Evolutionary conservation across 2,329 filamentous ascomycete species (phyloP).

Genomic region (Trichoderma sp.): DNA sequence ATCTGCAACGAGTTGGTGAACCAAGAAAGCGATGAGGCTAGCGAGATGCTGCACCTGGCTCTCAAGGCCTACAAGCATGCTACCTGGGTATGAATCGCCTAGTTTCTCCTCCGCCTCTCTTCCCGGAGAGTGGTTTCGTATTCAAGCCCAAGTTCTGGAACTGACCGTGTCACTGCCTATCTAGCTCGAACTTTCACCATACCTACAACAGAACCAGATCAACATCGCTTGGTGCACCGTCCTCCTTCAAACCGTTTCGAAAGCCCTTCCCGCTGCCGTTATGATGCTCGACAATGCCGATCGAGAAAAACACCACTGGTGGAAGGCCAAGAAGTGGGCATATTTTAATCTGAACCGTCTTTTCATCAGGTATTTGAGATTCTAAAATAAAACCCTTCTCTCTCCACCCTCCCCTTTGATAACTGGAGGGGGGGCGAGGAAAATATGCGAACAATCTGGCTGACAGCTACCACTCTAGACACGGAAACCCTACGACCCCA

Average conservation of each 20-base stretch:
- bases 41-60: constrained; percentile 92
- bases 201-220: constrained; percentile 72
- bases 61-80: constrained; percentile 98
- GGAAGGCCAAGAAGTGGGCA: constrained; percentile 99
- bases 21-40: constrained; percentile 89
- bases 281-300: constrained; percentile 83
- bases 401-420: neutral
- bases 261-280: constrained; percentile 73
- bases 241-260: constrained; percentile 86
- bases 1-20: constrained; percentile 88
- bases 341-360: constrained; percentile 97
- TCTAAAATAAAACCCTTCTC: too few species aligned
- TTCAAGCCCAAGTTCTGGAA: neutral
- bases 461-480: constrained; percentile 49
- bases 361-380: constrained; percentile 70
- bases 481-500: constrained; percentile 79
- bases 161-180: constrained; percentile 29
- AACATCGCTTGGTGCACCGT: constrained; percentile 96
- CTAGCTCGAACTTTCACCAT: constrained; percentile 80
- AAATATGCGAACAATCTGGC: neutral
- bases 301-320: constrained; percentile 94
- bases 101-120: too few species aligned
- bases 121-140: neutral
- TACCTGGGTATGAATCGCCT: constrained; percentile 65
- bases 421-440: neutral